Evolutionary conservation across 2,329 filamentous ascomycete species (phyloP).

Genomic region (Keithomyces neogunnii): DNA sequence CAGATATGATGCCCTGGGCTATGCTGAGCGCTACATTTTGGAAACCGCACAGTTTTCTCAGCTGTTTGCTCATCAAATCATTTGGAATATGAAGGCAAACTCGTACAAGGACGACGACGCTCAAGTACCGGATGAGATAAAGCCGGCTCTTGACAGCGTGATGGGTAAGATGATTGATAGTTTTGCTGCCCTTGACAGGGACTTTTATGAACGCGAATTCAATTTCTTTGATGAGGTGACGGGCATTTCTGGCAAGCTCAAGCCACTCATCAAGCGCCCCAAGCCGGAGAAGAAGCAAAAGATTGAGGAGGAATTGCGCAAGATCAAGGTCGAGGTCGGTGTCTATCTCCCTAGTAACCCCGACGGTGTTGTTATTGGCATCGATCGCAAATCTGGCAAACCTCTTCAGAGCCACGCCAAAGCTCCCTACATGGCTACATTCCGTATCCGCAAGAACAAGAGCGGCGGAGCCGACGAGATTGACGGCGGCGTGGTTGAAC

Average conservation of each 20-base stretch:
- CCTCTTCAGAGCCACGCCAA: conserved; percentile 97
- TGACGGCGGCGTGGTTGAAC: conserved; percentile 31
- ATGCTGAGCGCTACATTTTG: conserved; percentile 91
- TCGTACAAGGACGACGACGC: conserved; percentile 96
- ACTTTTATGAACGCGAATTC: conserved; percentile 92
- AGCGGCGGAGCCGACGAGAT: conserved; percentile 12
- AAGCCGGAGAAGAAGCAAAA: conserved; percentile 99
- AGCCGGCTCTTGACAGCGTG: conserved; percentile 86
- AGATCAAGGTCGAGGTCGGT: conserved; percentile 93
- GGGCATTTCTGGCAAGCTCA: conserved; percentile 87
- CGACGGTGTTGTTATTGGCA: conserved; percentile 93
- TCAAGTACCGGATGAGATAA: conserved; percentile 80
- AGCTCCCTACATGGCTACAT: conserved; percentile 97
- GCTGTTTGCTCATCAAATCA: conserved; percentile 96
- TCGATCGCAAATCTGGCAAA: conserved; percentile 96
- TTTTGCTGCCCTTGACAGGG: conserved; percentile 70
- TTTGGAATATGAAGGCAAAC: conserved; percentile 99
- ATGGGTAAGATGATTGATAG: conserved; percentile 75
- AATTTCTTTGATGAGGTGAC: conserved; percentile 98
- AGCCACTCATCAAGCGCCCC: conserved; percentile 81
- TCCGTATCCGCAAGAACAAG: conserved; percentile 82
- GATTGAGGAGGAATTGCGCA: conserved; percentile 95
- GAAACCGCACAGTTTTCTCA: conserved; percentile 98
- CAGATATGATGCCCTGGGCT: conserved; percentile 85
- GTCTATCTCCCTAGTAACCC: conserved; percentile 97